phyloP scores from a whole-genome alignment of 176 grass and related monocot genomes.

The Aegilops umbellulata region DNA sequence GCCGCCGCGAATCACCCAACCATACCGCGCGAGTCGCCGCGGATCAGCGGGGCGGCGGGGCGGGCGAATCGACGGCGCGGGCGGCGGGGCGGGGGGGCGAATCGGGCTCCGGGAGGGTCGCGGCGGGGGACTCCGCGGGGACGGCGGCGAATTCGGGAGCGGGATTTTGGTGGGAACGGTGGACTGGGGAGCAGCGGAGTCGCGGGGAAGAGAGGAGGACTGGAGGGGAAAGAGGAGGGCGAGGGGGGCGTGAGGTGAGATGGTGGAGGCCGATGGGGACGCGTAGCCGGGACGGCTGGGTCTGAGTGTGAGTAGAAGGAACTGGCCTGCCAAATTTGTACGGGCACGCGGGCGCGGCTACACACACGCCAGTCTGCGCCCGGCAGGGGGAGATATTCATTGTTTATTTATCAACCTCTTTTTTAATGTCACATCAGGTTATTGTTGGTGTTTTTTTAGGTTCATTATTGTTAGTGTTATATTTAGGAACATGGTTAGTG shows the following conservation, averaged over 20 bases:
- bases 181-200: conserved; percentile 15
- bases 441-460: background rate
- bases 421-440: background rate
- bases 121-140: background rate
- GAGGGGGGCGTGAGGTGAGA: background rate
- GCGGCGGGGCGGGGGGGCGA: background rate
- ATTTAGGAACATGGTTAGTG: too few relatives aligned
- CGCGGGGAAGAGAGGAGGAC: background rate
- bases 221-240: conserved; percentile 30
- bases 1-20: background rate
- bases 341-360: conserved; percentile 24
- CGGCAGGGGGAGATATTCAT: background rate
- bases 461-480: too few relatives aligned
- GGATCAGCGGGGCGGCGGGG: background rate
- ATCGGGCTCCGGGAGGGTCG: conserved; percentile 16
- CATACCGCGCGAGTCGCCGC: background rate
- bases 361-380: background rate
- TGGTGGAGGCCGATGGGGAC: conserved; percentile 30
- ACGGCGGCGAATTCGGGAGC: conserved; percentile 6
- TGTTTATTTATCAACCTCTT: background rate
- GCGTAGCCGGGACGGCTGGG: conserved; percentile 24
- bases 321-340: conserved; percentile 22
- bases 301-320: background rate
- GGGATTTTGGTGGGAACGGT: conserved; percentile 37
- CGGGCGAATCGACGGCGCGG: background rate